phyloP scores from a whole-genome alignment of 192 early-diverging fungal species.

The Podila verticillata region DNA sequence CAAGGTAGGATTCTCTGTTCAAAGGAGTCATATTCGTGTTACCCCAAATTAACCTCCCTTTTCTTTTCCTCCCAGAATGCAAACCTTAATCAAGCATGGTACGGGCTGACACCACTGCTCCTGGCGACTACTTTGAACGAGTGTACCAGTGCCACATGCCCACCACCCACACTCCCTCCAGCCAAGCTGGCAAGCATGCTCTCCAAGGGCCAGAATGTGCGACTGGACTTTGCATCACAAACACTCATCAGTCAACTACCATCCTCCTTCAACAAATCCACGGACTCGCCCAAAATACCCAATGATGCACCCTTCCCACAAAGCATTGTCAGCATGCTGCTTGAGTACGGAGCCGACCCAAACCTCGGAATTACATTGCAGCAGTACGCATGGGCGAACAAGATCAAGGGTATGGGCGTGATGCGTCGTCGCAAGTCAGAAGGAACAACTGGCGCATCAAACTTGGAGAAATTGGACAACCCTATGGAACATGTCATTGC shows the following conservation, averaged over 20 bases:
- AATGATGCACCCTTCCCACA: slow-evolving; percentile 40
- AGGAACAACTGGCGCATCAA: background rate
- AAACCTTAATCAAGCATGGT: slow-evolving; percentile 57
- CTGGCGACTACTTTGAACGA: slow-evolving; percentile 45
- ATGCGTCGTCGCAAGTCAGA: slow-evolving; percentile 21
- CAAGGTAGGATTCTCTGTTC: slow-evolving; percentile 29
- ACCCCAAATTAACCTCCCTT: background rate
- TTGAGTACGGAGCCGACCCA: slow-evolving; percentile 55
- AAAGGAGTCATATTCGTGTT: background rate
- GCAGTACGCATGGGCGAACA: slow-evolving; percentile 50
- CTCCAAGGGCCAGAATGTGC: slow-evolving; percentile 27
- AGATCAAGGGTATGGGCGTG: slow-evolving; percentile 48
- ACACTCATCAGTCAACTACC: slow-evolving; percentile 31
- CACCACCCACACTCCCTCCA: slow-evolving; percentile 46
- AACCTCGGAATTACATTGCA: slow-evolving; percentile 51
- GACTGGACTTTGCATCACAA: slow-evolving; percentile 35
- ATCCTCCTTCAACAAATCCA: slow-evolving; percentile 32
- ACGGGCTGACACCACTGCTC: slow-evolving; percentile 47
- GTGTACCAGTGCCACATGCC: slow-evolving; percentile 45
- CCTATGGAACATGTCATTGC: slow-evolving; percentile 40
- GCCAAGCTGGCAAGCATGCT: slow-evolving; percentile 47
- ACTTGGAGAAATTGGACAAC: background rate
- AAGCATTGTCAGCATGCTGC: slow-evolving; percentile 44
- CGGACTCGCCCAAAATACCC: slow-evolving; percentile 22
- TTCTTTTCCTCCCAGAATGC: slow-evolving; percentile 24